Base-by-base conservation (phyloP, 1,284 basidiomycete species). In the Spongiforma sp. region DNA sequence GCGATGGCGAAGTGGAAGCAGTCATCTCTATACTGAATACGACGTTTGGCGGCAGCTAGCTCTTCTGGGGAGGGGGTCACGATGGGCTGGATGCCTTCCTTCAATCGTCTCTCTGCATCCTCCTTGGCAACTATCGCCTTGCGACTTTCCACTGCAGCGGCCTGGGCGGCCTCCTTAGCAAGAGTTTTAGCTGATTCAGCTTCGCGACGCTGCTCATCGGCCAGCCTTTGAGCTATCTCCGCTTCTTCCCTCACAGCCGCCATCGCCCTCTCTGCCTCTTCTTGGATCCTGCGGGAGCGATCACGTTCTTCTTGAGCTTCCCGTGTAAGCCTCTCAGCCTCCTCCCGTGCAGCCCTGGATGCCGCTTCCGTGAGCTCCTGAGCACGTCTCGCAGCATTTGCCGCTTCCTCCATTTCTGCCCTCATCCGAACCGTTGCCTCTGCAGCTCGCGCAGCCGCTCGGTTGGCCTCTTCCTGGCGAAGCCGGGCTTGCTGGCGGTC, bases 181-280 rank as follows among this genome's bases (percentile, higher is more conserved):
- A 28, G 46, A 28, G 26, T 9, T 12, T 1, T 48, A 12, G 46
- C 46, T 15, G 46, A n/a, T 48, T 26, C 24, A 9, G 24, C 24
- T 26, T 48, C 46, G 24, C 46, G 46, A 26, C 24, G 24, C 46
- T 48, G 46, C 26, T 48, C 46, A 48, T 48, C 43, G 9, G 46
- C 46, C 24, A 2, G 24, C 6, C n/a, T 8, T 15, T 48, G 43
- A 8, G 43, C 43, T 26, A n/a, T n/a, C 43, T 48, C 3, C 1
- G 43, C 43, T 15, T 48, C 43, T n/a, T n/a, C 57, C 50, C 7
- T 57, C 21, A 59, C 71, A n/a, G 55, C 60, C 5, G 8, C 36
- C 4, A 62, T 59, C 7, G 53, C 63, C 50, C 24, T 61, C 39
- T 57, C 56, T 5, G 71, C 71, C 3, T 67, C 62, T 50, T 71